Base-by-base conservation (phyloP, 352 stramenopile species). In the Globisporangium carolinianum region DNA sequence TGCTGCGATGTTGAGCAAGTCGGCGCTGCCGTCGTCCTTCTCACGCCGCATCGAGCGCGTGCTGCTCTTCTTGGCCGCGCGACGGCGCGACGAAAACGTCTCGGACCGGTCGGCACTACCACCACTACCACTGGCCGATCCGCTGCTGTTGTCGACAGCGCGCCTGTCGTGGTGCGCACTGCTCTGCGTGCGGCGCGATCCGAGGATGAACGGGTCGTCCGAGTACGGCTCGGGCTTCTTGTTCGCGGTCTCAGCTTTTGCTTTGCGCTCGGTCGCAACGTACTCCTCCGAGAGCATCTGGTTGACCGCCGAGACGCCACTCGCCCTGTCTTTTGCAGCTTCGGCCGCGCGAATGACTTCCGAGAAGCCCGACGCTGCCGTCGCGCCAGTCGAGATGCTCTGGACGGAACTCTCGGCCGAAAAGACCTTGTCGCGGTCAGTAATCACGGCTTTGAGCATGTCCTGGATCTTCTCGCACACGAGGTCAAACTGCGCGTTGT, bases 371-470 rank as follows among this genome's bases (percentile, higher is more conserved):
- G 82, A 82, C 17, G 76, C 67, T 9, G 73, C 73, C 10, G 78
- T 79, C 37, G 83, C 84, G 15, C 68, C 70, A 6, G 76, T 84
- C 17, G 71, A 75, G n/a, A 89, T 76, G 11, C 55, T 75, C 45
- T 75, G 73, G 17, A 94, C 76, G 10, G 82, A 90, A 42, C 63
- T 81, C 60, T 91, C 75, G 5, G 82, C 83, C 43, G 62, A 75
- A 36, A 95, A 90, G 15, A 72, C 67, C 70, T 92, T 93, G 62
- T 95, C 85, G 24, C 85, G 77, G 45, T 92, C 83, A 14, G 50
- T 71, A 52, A 95, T 93, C 51, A 95, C 83, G 49, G 74, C 69
- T 62, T 95, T 92, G n/a, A 95, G 70, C 85, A 95, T 95, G 37
- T 91, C 77, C 58, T 95, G 82, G 62, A 95, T 83, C 56, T 91